Evolutionary conservation across 2,329 filamentous ascomycete genomes (phyloP).

Genomic region (Drechslerella dactyloides): DNA sequence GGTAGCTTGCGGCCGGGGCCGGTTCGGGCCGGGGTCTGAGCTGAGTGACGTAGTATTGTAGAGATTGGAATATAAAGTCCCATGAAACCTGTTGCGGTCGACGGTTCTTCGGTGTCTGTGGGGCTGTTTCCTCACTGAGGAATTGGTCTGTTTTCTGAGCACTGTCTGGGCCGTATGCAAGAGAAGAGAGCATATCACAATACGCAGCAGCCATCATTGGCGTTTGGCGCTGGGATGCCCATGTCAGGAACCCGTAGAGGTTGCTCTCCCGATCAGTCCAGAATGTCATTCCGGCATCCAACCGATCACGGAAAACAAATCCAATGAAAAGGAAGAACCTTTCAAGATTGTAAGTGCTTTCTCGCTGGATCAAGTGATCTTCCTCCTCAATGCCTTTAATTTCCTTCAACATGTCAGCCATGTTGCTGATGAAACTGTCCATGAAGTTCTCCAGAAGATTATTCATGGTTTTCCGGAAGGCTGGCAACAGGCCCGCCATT

Average conservation of each 20-base stretch:
- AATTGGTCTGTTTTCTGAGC: constrained; percentile 87
- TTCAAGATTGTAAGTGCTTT: constrained; percentile 70
- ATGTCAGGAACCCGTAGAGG: constrained; percentile 90
- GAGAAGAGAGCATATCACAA: constrained; percentile 90
- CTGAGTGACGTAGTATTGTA: constrained; percentile 62
- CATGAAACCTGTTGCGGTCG: constrained; percentile 86
- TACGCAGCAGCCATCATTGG: constrained; percentile 96
- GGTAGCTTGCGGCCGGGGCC: constrained; percentile 55
- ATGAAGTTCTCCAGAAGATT: constrained; percentile 84
- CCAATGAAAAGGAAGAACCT: constrained; percentile 90
- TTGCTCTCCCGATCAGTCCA: constrained; percentile 94
- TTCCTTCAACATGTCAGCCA: constrained; percentile 79
- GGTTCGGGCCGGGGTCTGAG: constrained; percentile 53
- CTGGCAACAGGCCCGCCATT: constrained; percentile 70
- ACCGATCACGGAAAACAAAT: constrained; percentile 84
- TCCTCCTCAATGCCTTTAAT: constrained; percentile 57
- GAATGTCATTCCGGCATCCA: constrained; percentile 83
- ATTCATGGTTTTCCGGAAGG: constrained; percentile 76
- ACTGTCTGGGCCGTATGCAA: constrained; percentile 81
- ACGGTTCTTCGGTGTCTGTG: constrained; percentile 77
- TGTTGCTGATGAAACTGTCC: constrained; percentile 91
- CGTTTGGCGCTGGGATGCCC: constrained; percentile 93
- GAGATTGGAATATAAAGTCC: constrained; percentile 87
- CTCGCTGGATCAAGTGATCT: constrained; percentile 60
- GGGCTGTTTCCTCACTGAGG: constrained; percentile 80